Evolutionary conservation across 768 basidiomycete species (phyloP).

Genomic region (Serendipita sp.): DNA sequence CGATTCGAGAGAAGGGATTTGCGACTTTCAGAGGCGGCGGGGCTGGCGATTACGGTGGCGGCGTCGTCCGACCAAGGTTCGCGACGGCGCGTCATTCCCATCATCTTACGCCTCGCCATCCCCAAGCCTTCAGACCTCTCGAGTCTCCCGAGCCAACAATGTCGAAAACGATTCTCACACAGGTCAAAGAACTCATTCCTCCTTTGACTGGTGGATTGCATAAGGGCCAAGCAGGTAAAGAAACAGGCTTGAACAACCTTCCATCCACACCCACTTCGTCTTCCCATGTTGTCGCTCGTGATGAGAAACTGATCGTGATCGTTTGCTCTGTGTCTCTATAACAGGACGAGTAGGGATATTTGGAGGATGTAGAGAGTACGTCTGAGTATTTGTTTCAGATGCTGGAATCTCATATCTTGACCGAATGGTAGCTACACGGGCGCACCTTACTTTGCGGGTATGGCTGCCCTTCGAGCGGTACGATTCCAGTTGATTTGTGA

Average conservation of each 20-base stretch:
- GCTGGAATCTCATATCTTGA: background rate
- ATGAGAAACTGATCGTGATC: too few relatives aligned
- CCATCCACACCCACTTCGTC: background rate
- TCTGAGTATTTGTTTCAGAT: constrained; percentile 4
- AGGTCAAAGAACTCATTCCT: constrained; percentile 73
- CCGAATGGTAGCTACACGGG: constrained; percentile 70
- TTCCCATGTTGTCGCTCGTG: background rate
- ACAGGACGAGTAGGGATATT: constrained; percentile 81
- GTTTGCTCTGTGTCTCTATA: background rate
- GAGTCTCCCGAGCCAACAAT: constrained; percentile 17
- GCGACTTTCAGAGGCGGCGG: too few relatives aligned
- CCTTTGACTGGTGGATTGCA: constrained; percentile 77
- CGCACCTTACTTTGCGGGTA: constrained; percentile 90
- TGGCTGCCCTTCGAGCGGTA: constrained; percentile 77
- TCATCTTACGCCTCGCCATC: background rate
- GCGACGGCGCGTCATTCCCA: background rate
- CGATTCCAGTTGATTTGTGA: background rate
- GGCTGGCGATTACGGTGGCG: background rate
- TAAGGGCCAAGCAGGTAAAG: constrained; percentile 81
- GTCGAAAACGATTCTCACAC: constrained; percentile 43
- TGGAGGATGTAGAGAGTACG: constrained; percentile 86
- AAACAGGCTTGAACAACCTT: background rate
- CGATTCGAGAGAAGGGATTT: too few relatives aligned
- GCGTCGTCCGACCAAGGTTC: background rate
- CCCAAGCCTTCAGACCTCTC: background rate